Evolutionary conservation across 169 alveolate genomes (phyloP).

Genomic region (Eimeria tenella): DNA sequence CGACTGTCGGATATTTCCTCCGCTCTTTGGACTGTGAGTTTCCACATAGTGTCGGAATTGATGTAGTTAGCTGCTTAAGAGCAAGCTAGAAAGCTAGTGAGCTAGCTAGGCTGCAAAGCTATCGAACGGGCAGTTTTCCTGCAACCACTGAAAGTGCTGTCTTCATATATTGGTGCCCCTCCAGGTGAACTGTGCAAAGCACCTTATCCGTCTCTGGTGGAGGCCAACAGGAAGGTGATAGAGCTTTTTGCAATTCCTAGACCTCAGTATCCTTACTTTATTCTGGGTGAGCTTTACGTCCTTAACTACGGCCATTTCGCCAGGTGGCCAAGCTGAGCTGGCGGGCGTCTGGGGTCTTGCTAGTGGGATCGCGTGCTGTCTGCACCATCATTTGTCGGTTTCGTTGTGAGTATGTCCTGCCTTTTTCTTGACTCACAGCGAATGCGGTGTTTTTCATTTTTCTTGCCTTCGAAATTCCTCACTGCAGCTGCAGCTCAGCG

Average conservation of each 20-base stretch:
- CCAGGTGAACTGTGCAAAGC: slow-evolving; percentile 95
- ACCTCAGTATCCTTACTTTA: slow-evolving; percentile 90
- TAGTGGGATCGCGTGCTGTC: no score
- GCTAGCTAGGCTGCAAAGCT: background rate
- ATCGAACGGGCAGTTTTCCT: background rate
- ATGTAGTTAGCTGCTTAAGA: background rate
- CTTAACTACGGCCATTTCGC: background rate
- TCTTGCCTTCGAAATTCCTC: no score
- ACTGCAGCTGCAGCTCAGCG: no score
- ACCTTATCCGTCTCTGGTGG: slow-evolving; percentile 90
- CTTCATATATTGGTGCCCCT: background rate
- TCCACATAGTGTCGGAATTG: background rate
- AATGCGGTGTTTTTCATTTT: no score
- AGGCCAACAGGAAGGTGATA: slow-evolving; percentile 82
- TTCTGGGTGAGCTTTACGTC: slow-evolving; percentile 84
- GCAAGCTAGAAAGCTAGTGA: background rate
- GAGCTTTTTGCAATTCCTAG: slow-evolving; percentile 92
- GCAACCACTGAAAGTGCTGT: background rate
- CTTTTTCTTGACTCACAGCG: background rate
- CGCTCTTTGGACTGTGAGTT: slow-evolving; percentile 55
- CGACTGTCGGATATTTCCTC: slow-evolving; percentile 49
- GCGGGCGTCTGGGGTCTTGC: no score
- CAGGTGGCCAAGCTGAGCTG: background rate
- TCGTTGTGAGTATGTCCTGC: background rate
- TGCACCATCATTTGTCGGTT: no score